Base-by-base conservation (phyloP, 163 green algal species). In the Volvox carteri region DNA sequence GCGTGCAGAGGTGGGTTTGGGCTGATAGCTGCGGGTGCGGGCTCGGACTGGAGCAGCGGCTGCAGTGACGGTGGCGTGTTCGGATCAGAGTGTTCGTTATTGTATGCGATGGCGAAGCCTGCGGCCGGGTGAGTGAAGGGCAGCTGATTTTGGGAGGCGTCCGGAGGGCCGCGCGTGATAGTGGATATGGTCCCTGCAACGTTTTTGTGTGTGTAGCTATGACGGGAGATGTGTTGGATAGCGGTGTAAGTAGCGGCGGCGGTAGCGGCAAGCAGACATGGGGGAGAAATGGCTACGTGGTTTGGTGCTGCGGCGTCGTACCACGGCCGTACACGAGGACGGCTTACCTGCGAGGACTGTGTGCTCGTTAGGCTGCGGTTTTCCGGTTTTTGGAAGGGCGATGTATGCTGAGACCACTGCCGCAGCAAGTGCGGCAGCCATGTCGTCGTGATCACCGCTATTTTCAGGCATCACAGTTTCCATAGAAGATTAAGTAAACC, bases 301-400 rank as follows among this genome's bases (percentile, higher is more conserved):
- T n/a, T n/a, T n/a, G n/a, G n/a, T n/a, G n/a, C n/a, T 37, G 62
- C 8, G 62, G n/a, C 35, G n/a, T 4, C 62, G n/a, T 73, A 33
- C 14, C 62, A 73, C 23, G n/a, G 62, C 3, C 62, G 16, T 73
- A 42, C n/a, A 33, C 62, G n/a, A 73, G 54, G n/a, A 75, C 18
- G 4, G 30, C 25, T 46, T 54, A 80, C 92, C 93, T 68, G 97
- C 96, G 35, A 98, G 88, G 12, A 97, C 94, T 0, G 97, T 98
- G 89, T 97, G 90, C 91, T 99, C 97, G 60, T 97, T 92, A 0
- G 91, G 44, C 90, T 98, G 95, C 0, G 95, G 94, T 87, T 98
- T 98, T 21, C 95, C 96, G 1, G 67, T 96, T 84, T 95, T 97
- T 30, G 93, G 92, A 70, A 98, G 92, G 23, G 78, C 50, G 0